Conservation (phyloP, 2,329 filamentous ascomycete species). For the Dactylellina parvicollis region DNA sequence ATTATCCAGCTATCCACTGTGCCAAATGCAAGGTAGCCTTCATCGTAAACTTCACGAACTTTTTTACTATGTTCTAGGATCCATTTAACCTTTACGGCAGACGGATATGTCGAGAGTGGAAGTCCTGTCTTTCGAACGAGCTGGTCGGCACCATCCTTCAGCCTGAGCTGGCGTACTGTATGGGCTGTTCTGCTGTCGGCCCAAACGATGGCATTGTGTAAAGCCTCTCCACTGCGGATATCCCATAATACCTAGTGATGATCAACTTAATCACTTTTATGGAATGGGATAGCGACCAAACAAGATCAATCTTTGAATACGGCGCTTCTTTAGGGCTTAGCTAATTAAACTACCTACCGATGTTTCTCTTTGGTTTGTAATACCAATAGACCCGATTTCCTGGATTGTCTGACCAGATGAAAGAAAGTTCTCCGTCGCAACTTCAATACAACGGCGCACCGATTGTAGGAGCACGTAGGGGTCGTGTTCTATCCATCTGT, state of each 20-base stretch:
- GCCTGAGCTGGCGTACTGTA: conserved; percentile 80
- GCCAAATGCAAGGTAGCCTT: conserved; percentile 79
- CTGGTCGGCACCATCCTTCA: conserved; percentile 72
- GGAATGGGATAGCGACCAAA: no score
- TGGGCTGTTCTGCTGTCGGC: conserved; percentile 82
- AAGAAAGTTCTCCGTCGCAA: conserved; percentile 76
- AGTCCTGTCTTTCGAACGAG: conserved; percentile 78
- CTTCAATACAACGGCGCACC: conserved; percentile 81
- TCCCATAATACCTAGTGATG: conserved; percentile 76
- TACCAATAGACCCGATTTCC: conserved; percentile 80
- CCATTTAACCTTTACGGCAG: conserved; percentile 86
- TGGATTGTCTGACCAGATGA: conserved; percentile 73
- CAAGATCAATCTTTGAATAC: no score
- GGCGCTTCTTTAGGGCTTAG: no score
- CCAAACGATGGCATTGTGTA: conserved; percentile 90
- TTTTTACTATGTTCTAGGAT: conserved; percentile 78
- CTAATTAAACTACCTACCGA: conserved; percentile 63
- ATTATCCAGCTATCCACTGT: conserved; percentile 90
- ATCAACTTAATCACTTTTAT: background rate
- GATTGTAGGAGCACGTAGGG: conserved; percentile 78
- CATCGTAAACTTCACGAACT: conserved; percentile 71
- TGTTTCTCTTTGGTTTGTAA: conserved; percentile 92
- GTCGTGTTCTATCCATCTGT: conserved; percentile 89
- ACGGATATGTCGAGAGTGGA: conserved; percentile 87
- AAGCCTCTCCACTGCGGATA: conserved; percentile 77